Evolutionary conservation across 78 protist genomes (phyloP).

Genomic region (Dictyostelium capitatum): DNA sequence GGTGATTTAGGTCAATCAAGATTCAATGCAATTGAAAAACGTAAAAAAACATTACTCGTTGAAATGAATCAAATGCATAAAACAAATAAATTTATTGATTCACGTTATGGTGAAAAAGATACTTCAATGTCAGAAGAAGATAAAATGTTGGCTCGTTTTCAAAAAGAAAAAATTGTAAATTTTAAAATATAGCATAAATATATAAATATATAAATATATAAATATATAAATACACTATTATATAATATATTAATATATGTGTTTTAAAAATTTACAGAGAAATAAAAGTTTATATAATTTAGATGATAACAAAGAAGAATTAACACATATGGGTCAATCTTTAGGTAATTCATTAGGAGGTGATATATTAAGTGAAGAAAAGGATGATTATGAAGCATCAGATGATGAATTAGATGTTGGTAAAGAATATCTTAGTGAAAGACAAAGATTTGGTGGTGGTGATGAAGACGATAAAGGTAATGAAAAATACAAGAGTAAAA

Average conservation of each 20-base stretch:
- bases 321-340: conserved; percentile 50
- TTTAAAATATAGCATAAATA: background rate
- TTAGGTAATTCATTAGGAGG: conserved; percentile 54
- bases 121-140: conserved; percentile 75
- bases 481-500: conserved; percentile 2
- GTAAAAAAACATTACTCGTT: conserved; percentile 65
- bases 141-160: conserved; percentile 63
- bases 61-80: conserved; percentile 67
- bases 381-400: conserved; percentile 19
- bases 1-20: conserved; percentile 83
- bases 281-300: conserved; percentile 70
- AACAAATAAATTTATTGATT: conserved; percentile 56
- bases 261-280: conserved; percentile 1
- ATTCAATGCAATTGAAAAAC: conserved; percentile 78
- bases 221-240: background rate
- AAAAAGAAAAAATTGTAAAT: conserved; percentile 72
- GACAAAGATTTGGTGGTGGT: conserved; percentile 49
- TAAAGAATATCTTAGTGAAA: background rate
- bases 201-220: background rate
- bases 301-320: conserved; percentile 55
- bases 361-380: conserved; percentile 35
- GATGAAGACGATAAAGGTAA: conserved; percentile 14
- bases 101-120: conserved; percentile 73
- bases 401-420: conserved; percentile 46
- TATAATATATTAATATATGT: background rate